phyloP scores from a whole-genome alignment of 2,329 filamentous ascomycete species.

The Lachnellula willkommii region DNA sequence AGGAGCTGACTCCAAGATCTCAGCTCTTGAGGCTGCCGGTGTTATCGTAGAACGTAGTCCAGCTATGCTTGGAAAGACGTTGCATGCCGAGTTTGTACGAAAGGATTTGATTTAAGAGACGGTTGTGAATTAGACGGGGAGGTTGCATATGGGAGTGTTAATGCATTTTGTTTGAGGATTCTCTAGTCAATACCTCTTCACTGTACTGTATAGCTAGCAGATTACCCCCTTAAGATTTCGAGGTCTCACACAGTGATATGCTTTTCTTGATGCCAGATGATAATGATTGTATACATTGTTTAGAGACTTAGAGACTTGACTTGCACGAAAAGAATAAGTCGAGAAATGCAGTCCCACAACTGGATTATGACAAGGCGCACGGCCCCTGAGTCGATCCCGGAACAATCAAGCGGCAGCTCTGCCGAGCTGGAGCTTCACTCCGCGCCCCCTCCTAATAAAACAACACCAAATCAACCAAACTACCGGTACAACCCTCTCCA shows the following conservation, averaged over 20 bases:
- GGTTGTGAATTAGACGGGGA: constrained; percentile 24
- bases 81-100: constrained; percentile 94
- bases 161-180: constrained; percentile 27
- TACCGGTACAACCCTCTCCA: neutral
- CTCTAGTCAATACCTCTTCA: constrained; percentile 30
- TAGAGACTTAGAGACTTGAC: neutral
- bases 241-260: neutral
- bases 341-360: neutral
- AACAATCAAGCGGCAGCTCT: neutral
- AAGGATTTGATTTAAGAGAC: constrained; percentile 75
- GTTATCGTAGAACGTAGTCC: constrained; percentile 96
- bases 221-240: constrained; percentile 16
- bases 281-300: neutral
- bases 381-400: neutral
- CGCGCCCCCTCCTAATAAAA: neutral
- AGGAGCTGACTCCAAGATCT: constrained; percentile 96
- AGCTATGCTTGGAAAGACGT: constrained; percentile 83
- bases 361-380: too few relatives aligned
- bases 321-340: neutral
- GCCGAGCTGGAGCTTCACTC: constrained; percentile 1
- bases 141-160: constrained; percentile 25
- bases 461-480: neutral
- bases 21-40: constrained; percentile 84
- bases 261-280: neutral
- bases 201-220: constrained; percentile 30